Evolutionary conservation across 306 rosid species (phyloP).

Genomic region (Lathyrus oleraceus): DNA sequence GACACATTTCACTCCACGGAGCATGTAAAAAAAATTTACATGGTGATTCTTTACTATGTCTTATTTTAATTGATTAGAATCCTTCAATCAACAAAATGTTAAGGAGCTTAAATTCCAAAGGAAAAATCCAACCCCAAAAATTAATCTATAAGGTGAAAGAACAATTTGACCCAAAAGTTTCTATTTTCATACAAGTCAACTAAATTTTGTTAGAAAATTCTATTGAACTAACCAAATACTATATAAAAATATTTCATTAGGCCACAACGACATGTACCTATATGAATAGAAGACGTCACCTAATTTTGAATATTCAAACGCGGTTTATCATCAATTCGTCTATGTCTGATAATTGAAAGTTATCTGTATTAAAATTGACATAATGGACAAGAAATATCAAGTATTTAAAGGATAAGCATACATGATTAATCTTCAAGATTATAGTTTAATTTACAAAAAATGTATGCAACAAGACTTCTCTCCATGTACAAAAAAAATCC

Average conservation of each 20-base stretch:
- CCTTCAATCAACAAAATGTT: not conserved
- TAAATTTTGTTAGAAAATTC: not conserved
- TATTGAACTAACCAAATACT: not conserved
- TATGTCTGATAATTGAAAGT: not conserved
- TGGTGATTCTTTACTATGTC: too few species aligned
- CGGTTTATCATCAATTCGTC: not conserved
- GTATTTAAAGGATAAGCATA: not conserved
- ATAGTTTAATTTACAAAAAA: not conserved
- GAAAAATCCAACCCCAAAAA: not conserved
- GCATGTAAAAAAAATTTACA: too few species aligned
- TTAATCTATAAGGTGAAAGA: not conserved
- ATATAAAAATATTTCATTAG: not conserved
- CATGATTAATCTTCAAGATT: not conserved
- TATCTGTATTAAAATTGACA: not conserved
- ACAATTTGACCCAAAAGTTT: too few species aligned
- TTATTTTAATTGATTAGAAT: too few species aligned
- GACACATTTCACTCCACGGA: too few species aligned
- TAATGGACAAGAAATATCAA: not conserved
- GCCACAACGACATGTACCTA: not conserved
- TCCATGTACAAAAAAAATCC: conserved; percentile 39
- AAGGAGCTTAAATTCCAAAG: not conserved
- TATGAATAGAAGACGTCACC: not conserved
- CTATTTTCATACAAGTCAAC: not conserved
- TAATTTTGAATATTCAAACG: not conserved
- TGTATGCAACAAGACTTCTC: conserved; percentile 48